Evolutionary conservation across 2,329 filamentous ascomycete genomes (phyloP).

Genomic region (Ophiocordyceps camponoti-saundersi): DNA sequence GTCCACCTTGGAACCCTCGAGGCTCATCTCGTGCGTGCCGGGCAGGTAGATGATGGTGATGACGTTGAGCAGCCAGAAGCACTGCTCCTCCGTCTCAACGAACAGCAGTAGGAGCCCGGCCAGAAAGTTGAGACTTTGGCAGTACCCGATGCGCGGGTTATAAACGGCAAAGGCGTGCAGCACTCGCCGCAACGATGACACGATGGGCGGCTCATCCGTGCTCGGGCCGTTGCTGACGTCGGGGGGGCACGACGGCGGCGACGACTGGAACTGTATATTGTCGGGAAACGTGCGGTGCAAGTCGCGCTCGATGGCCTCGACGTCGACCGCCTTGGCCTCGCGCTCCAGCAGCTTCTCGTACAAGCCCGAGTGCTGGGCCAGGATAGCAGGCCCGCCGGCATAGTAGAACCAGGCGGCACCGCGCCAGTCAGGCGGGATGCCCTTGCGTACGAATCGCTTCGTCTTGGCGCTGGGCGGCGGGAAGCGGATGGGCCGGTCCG

Average conservation of each 20-base stretch:
- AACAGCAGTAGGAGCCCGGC: slow-evolving; percentile 81
- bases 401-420: slow-evolving; percentile 98
- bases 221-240: slow-evolving; percentile 13
- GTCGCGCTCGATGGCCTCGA: slow-evolving; percentile 86
- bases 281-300: slow-evolving; percentile 89
- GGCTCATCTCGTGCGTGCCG: slow-evolving; percentile 76
- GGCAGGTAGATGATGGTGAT: slow-evolving; percentile 79
- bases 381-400: slow-evolving; percentile 65
- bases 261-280: slow-evolving; percentile 75
- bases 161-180: slow-evolving; percentile 81
- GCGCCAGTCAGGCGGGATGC: slow-evolving; percentile 83
- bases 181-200: slow-evolving; percentile 67
- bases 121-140: slow-evolving; percentile 89
- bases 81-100: slow-evolving; percentile 72
- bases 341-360: slow-evolving; percentile 55
- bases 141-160: slow-evolving; percentile 85
- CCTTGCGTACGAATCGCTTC: slow-evolving; percentile 82
- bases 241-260: slow-evolving; percentile 12
- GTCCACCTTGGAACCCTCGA: slow-evolving; percentile 87
- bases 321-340: slow-evolving; percentile 52
- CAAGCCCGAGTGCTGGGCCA: slow-evolving; percentile 59
- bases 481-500: slow-evolving; percentile 56
- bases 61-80: slow-evolving; percentile 85
- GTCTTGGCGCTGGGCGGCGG: slow-evolving; percentile 67
- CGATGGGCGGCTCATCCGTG: slow-evolving; percentile 51